Evolutionary conservation across 345 rosid species (phyloP).

Genomic region (Murraya koenigii): DNA sequence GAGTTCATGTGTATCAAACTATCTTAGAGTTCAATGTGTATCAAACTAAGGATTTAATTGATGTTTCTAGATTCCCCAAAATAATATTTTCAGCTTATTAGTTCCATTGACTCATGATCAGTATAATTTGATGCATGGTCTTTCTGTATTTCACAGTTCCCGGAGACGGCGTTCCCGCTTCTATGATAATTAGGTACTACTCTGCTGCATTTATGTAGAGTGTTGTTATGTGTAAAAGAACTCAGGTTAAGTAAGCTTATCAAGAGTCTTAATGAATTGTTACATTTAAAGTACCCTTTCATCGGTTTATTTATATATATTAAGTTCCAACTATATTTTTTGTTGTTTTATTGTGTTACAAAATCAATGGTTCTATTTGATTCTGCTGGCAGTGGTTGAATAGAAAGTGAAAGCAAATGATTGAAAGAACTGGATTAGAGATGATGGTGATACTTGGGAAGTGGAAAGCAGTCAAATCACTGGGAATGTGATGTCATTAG

Average conservation of each 20-base stretch:
- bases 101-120: neutral
- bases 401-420: conserved; percentile 10
- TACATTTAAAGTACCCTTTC: neutral
- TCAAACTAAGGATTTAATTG: neutral
- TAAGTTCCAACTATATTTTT: neutral
- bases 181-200: conserved; percentile 55
- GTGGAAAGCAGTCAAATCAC: neutral
- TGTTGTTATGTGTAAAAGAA: neutral
- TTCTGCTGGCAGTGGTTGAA: conserved; percentile 15
- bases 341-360: neutral
- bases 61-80: neutral
- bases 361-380: neutral
- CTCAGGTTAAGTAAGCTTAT: neutral
- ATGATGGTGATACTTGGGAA: neutral
- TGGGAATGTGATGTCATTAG: conserved; percentile 12
- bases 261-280: neutral
- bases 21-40: neutral
- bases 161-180: conserved; percentile 78
- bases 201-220: neutral
- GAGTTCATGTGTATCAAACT: neutral
- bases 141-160: conserved; percentile 46
- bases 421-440: conserved; percentile 1
- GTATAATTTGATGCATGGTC: conserved; percentile 5
- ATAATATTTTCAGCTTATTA: neutral
- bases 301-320: no score